Percentiles rank a stretch among this genome's conserved stretches.
Evolutionary conservation across 2,329 filamentous ascomycete species (phyloP).

Genomic region (Albifimbria verrucaria): DNA sequence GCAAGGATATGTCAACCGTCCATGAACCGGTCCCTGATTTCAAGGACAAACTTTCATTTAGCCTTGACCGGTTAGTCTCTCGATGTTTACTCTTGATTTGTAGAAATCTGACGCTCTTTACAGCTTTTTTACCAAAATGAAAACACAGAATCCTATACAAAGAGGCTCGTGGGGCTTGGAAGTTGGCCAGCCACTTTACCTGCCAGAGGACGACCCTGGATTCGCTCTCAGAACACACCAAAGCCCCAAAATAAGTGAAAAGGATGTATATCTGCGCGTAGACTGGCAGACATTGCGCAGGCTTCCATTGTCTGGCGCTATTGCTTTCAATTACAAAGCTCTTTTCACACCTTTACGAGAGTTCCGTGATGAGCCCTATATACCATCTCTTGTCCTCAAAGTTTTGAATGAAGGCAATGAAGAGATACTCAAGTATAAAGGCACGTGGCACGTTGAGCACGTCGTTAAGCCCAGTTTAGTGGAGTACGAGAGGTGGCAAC

Average conservation of each 20-base stretch:
- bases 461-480: constrained; percentile 64
- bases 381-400: constrained; percentile 67
- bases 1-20: constrained; percentile 65
- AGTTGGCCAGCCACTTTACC: constrained; percentile 69
- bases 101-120: not conserved
- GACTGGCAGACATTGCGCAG: constrained; percentile 87
- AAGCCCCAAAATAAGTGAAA: constrained; percentile 49
- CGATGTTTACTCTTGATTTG: not conserved
- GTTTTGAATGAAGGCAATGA: constrained; percentile 60
- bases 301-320: constrained; percentile 68
- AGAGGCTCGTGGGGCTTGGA: constrained; percentile 83
- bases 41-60: constrained; percentile 82
- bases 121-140: constrained; percentile 79
- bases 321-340: constrained; percentile 88
- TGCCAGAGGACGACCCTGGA: constrained; percentile 66
- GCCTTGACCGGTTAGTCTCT: constrained; percentile 69
- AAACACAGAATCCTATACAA: constrained; percentile 72
- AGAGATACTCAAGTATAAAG: constrained; percentile 74
- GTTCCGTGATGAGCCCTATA: constrained; percentile 67
- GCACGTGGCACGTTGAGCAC: constrained; percentile 76
- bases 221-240: constrained; percentile 58
- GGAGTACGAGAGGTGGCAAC: constrained; percentile 63
- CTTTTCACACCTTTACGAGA: constrained; percentile 72
- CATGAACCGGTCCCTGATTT: constrained; percentile 77
- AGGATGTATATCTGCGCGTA: constrained; percentile 67